A percentile compares a stretch with the other conserved stretches of the same genome.
phyloP scores from a whole-genome alignment of 2,329 filamentous ascomycete genomes.

The Parasarocladium wereldwijsianum region DNA sequence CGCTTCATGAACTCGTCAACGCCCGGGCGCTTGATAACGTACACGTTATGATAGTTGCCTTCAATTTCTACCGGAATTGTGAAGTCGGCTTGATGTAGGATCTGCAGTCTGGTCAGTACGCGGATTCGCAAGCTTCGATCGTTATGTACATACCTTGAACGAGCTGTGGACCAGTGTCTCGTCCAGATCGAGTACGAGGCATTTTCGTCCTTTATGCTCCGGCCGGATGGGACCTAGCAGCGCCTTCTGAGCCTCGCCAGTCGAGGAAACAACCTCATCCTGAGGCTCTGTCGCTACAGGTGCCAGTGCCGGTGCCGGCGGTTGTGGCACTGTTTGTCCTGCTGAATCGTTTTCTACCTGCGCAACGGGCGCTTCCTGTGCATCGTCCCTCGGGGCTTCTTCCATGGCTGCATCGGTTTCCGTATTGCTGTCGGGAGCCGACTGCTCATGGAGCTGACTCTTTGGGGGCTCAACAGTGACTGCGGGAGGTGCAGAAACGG shows the following conservation, averaged over 20 bases:
- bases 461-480: slow-evolving; percentile 29
- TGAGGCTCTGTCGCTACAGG: slow-evolving; percentile 24
- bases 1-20: slow-evolving; percentile 99
- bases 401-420: slow-evolving; percentile 55
- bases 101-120: slow-evolving; percentile 34
- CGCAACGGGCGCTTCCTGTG: slow-evolving; percentile 27
- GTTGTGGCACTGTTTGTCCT: slow-evolving; percentile 22
- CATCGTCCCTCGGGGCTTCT: slow-evolving; percentile 40
- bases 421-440: slow-evolving; percentile 15
- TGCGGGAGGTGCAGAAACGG: slow-evolving; percentile 23
- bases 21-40: slow-evolving; percentile 97
- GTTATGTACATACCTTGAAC: slow-evolving; percentile 59
- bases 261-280: slow-evolving; percentile 25
- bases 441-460: slow-evolving; percentile 11
- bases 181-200: slow-evolving; percentile 85
- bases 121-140: slow-evolving; percentile 3
- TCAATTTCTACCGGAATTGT: slow-evolving; percentile 98
- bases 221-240: slow-evolving; percentile 71
- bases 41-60: slow-evolving; percentile 97
- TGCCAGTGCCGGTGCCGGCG: slow-evolving; percentile 30
- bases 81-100: slow-evolving; percentile 94
- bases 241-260: slow-evolving; percentile 39
- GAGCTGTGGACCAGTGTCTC: slow-evolving; percentile 97
- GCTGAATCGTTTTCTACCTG: slow-evolving; percentile 22
- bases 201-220: slow-evolving; percentile 77